Conservation (phyloP, 176 grass and related monocot genomes). For the Calamus simplicifolius region DNA sequence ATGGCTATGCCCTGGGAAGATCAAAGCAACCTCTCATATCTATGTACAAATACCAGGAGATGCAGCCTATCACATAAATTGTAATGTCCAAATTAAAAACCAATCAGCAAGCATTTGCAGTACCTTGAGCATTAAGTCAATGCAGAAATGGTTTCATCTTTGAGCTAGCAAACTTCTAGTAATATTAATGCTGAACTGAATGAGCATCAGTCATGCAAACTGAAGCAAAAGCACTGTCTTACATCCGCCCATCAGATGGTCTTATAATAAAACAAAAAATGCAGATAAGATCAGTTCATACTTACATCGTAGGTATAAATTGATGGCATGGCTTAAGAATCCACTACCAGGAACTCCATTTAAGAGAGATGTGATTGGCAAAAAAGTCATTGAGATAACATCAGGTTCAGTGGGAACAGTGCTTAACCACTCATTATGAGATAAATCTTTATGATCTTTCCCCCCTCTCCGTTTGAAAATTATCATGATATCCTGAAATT, state of each 20-base stretch:
- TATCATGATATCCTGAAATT: conserved; percentile 59
- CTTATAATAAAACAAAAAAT: too few relatives aligned
- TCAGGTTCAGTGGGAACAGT: conserved; percentile 71
- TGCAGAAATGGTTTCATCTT: too few relatives aligned
- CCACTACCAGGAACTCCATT: conserved; percentile 96
- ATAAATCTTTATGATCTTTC: conserved; percentile 55
- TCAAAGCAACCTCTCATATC: too few relatives aligned
- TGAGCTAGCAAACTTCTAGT: too few relatives aligned
- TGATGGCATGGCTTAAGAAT: conserved; percentile 94
- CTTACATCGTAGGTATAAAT: conserved; percentile 93
- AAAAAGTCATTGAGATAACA: conserved; percentile 90
- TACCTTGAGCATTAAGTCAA: too few relatives aligned
- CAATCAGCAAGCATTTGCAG: too few relatives aligned
- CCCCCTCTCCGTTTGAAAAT: conserved; percentile 82
- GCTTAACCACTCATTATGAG: conserved; percentile 75
- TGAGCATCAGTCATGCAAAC: neutral
- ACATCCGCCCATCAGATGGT: too few relatives aligned
- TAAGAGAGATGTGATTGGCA: conserved; percentile 95
- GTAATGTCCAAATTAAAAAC: too few relatives aligned
- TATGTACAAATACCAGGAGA: too few relatives aligned
- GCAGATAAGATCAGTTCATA: neutral
- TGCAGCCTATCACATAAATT: too few relatives aligned
- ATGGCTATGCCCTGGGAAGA: too few relatives aligned
- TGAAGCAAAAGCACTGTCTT: neutral
- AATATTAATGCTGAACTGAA: too few relatives aligned